Evolutionary conservation across 768 basidiomycete genomes (phyloP), one percentile per base, ranked within the genome.

Genomic region (Clitopilus hobsonii): DNA sequence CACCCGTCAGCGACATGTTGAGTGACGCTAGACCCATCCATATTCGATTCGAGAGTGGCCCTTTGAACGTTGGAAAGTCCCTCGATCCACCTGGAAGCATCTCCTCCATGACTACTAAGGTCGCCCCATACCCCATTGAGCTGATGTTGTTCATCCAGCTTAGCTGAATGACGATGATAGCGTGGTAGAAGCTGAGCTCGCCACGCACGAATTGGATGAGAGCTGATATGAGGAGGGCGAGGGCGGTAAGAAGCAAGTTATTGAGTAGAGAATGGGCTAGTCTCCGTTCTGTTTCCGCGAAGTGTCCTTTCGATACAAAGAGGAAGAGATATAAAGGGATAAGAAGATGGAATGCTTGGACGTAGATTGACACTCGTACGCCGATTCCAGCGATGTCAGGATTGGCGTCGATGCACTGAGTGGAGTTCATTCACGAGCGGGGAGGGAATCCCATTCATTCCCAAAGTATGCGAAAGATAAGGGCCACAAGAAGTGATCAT

Each of bases 321-420:
- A 27, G 16, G 48, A 27, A 24, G 23, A 27, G 14, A 23, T 16
- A 49, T 14, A 49, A 14, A 49, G 48, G 22, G n/a, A 49, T 6
- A 16, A 55, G 54, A 20, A 50, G 32, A 18, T 36, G 54, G 18
- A 50, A 38, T n/a, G 57, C 49, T 51, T 62, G 64, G 38, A 55
- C 53, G 32, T 65, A 65, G 30, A 60, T 59, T 5, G 64, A 58
- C 16, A 57, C 41, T 7, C 61, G 61, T 1, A 65, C 61, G 29
- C 63, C 62, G 23, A 64, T 58, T 1, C 63, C 63, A 22, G 62
- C 52, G 29, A 63, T 57, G 25, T 61, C 61, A 2, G 60, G 51
- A 30, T 62, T 59, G 38, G 48, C 48, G 22, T 49, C 48, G 10
- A 49, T 49, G 10, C 32, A 49, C 13, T 36, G 13, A 11, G 32